Evolutionary conservation across 331 rosid species (phyloP), one percentile per base, ranked within the genome.

Genomic region (Rhamnella rubrinervis): DNA sequence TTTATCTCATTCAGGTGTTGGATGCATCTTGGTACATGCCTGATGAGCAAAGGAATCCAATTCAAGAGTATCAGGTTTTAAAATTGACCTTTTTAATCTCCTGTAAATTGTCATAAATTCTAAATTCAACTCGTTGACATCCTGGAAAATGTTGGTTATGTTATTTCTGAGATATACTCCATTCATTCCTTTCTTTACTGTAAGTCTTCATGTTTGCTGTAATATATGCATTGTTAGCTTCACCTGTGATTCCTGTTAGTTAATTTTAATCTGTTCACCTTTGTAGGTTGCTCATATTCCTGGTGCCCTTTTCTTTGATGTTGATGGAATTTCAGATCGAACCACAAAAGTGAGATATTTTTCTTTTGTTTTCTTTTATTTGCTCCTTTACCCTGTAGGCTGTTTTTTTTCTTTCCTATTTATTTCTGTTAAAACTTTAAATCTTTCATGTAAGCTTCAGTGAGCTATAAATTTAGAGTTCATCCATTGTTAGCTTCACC

Each of bases 1-100:
- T 19, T 58, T 73, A 39, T 62, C 78, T 58, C 51, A 31, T 63
- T 71, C 77, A 95, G 99, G 93, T 95, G 46, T 62, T 95, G 83
- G 99, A 95, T 84, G 97, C 99, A 26, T 95, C 99, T 7, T 95
- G 99, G 99, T 95, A 95, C 88, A 91, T 95, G 97, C 99, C 99
- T 4, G 93, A 87, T 79, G 99, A 95, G 79, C 97, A 87, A 80
- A 81, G 99, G 77, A 91, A 91, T 75, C 97, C 99, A 25, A 78
- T 89, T 78, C 97, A 95, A 82, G 99, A 95, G 72, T 95, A 91
- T 81, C 99, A 89, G 97, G 99, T 95, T 67, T 20, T 56, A 21
- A 26, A 51, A 60, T 5, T 25, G 55, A 23, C 66, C 21, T 35
- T 61, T 63, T 40, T 61, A 8, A 60, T 35, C 50, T 13, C 6